phyloP scores from a whole-genome alignment of 1,284 basidiomycete species.

The Trametes versicolor region DNA sequence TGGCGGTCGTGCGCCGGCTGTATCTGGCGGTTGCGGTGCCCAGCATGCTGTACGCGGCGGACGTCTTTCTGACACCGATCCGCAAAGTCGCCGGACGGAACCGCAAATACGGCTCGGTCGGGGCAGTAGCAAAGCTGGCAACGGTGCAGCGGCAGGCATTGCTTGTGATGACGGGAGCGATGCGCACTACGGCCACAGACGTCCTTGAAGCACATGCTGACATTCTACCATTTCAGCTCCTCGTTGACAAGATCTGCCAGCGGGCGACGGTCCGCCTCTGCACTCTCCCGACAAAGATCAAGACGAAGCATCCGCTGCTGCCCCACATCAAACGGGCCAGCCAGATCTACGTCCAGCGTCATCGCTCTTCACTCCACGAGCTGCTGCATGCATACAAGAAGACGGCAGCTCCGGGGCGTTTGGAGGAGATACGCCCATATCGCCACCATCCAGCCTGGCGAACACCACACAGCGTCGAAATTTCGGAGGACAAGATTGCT shows the following conservation, averaged over 20 bases:
- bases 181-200: slow-evolving; percentile 45
- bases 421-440: slow-evolving; percentile 23
- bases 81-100: slow-evolving; percentile 4
- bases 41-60: slow-evolving; percentile 47
- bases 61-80: slow-evolving; percentile 44
- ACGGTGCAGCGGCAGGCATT: slow-evolving; percentile 45
- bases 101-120: slow-evolving; percentile 5
- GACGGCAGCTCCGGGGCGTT: slow-evolving; percentile 5
- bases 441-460: slow-evolving; percentile 21
- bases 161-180: slow-evolving; percentile 44
- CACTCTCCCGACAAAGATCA: slow-evolving; percentile 46
- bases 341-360: slow-evolving; percentile 20
- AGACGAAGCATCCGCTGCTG: slow-evolving; percentile 44
- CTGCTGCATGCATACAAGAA: slow-evolving; percentile 25
- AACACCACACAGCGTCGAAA: background rate
- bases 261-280: too few relatives aligned
- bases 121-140: slow-evolving; percentile 26
- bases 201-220: slow-evolving; percentile 44
- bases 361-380: slow-evolving; percentile 30
- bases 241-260: slow-evolving; percentile 38
- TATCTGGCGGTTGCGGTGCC: slow-evolving; percentile 45
- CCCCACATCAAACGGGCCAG: slow-evolving; percentile 22
- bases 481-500: slow-evolving; percentile 11
- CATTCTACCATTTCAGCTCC: slow-evolving; percentile 42
- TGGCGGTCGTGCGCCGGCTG: slow-evolving; percentile 7